Percentiles rank a stretch among this genome's conserved stretches.
Evolutionary conservation across 2,329 filamentous ascomycete genomes (phyloP).

Genomic region (Ceratocystis eucalypticola): DNA sequence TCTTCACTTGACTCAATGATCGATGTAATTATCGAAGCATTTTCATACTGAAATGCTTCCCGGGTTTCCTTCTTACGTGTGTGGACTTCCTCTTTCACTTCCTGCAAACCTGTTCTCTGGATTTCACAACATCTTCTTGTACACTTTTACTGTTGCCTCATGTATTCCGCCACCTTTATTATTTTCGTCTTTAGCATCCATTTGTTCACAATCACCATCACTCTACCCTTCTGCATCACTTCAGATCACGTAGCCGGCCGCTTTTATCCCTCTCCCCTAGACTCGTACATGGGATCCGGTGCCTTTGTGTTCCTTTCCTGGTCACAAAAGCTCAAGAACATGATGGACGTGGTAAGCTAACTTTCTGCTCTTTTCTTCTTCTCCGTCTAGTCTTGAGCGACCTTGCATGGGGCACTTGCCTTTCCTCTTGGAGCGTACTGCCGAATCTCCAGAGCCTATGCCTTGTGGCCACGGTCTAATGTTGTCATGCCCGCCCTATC

Average conservation of each 20-base stretch:
- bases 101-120: background rate
- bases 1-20: constrained; percentile 7
- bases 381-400: constrained; percentile 61
- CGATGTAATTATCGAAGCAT: background rate
- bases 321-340: constrained; percentile 2
- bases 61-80: constrained; percentile 3
- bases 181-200: background rate
- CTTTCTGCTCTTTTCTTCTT: constrained; percentile 11
- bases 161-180: background rate
- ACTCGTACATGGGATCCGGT: background rate
- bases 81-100: background rate
- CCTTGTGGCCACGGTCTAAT: constrained; percentile 85
- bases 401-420: constrained; percentile 88
- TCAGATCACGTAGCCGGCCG: background rate
- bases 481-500: constrained; percentile 72
- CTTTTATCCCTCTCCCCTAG: too few species aligned
- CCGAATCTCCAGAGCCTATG: constrained; percentile 27
- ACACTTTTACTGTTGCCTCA: background rate
- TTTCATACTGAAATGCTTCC: constrained; percentile 1
- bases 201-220: background rate
- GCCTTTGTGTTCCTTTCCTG: background rate
- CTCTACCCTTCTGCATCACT: background rate
- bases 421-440: constrained; percentile 49
- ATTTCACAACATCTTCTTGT: background rate
- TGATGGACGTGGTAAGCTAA: constrained; percentile 13